A percentile compares a stretch with the other conserved stretches of the same genome.
These are phyloP conservation scores for Coniochaeta sp. DNA, from an alignment of 2,329 filamentous ascomycete genomes.

Conservation along the genomic window DNA sequence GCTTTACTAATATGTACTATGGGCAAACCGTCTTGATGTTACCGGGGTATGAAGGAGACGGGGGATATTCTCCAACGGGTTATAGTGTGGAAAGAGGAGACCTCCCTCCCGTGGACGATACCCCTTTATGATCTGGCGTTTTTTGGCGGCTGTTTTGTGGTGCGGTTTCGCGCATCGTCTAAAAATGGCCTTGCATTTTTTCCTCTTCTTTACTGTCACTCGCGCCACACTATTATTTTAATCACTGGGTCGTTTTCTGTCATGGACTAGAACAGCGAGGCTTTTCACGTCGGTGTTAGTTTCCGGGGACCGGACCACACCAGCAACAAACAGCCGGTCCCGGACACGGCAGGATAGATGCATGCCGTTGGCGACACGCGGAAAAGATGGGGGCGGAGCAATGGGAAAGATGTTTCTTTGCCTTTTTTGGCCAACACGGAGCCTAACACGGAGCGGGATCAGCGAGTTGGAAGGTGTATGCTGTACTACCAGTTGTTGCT, in stretches of 20 bases:
- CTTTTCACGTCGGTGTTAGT: neutral
- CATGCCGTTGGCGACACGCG: neutral
- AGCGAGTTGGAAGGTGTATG: too few relatives aligned
- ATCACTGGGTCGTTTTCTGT: neutral
- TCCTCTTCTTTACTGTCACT: slow-evolving; percentile 2
- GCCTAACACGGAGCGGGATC: too few relatives aligned
- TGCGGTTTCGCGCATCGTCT: neutral
- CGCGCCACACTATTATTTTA: neutral
- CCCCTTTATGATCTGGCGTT: slow-evolving; percentile 1
- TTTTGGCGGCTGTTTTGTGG: neutral
- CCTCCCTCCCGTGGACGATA: too few relatives aligned
- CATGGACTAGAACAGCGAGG: neutral
- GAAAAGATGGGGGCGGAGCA: too few relatives aligned
- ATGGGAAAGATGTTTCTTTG: neutral
- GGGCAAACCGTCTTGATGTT: neutral
- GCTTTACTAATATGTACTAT: slow-evolving; percentile 1
- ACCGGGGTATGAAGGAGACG: neutral
- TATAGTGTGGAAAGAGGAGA: too few relatives aligned
- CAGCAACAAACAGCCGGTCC: neutral
- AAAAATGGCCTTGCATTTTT: neutral
- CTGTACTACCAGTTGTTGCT: slow-evolving; percentile 2
- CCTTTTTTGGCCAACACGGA: too few relatives aligned
- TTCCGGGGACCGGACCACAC: neutral
- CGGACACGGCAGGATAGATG: neutral
- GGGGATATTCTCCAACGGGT: neutral